Evolutionary conservation across 371 early-diverging fungal genomes (phyloP), one percentile per base, ranked within the genome.

Genomic region (Lichtheimia ornata): DNA sequence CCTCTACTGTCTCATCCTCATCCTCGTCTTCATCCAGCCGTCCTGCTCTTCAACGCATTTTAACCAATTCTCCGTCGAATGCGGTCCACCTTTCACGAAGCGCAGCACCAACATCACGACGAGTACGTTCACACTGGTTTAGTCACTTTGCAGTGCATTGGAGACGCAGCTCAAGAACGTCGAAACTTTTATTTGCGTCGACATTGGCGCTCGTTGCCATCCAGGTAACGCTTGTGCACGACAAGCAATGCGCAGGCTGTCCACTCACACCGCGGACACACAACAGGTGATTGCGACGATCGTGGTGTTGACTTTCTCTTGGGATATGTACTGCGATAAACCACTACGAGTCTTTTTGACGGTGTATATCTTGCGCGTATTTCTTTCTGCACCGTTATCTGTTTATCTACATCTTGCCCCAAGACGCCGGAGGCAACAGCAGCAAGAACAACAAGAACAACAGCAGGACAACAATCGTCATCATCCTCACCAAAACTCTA

Each of bases 81-180:
- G 79, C 76, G 30, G 79, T 73, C 17, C 65, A 73, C 40, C 63
- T 76, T 40, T 67, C 77, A 3, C 66, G 78, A 69, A 78, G 78
- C 56, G 62, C 80, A 30, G 66, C 76, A 40, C 72, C 64, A 2
- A 79, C 80, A 4, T 79, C 80, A 22, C 64, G 80, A 57, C 51
- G 74, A 62, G 80, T 79, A 6, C 67, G 80, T 35, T 74, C 80
- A 9, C 80, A 79, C 35, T 79, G 80, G 80, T 74, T 79, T 51
- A 72, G 74, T 13, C 77, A 79, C 53, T 76, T 76, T 53, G 73
- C 70, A n/a, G 56, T 73, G 12, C 73, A 74, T 58, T 79, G 80
- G 80, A 64, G 77, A 11, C 69, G 69, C 57, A 79, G 76, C 41
- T 79, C 80, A 59, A 69, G 77, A 22, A 63, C 71, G 4, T 74